These are phyloP conservation scores for Solanum aculeatissimum DNA, from an alignment of 305 asterid genomes.

Conservation along the genomic window DNA sequence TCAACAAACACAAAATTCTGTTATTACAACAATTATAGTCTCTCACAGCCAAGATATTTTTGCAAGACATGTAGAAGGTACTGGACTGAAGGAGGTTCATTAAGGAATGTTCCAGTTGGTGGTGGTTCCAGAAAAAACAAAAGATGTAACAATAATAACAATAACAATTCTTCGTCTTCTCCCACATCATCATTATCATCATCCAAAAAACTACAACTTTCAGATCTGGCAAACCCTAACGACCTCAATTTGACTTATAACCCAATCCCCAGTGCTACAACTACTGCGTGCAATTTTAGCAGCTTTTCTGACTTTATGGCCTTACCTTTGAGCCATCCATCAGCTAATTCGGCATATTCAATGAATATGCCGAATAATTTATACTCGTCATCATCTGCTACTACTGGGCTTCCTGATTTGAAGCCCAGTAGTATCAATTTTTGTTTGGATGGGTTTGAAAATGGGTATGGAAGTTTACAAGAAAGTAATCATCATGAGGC, in stretches of 20 bases:
- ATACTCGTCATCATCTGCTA: neutral
- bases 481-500: slow-evolving; percentile 3
- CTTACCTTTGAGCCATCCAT: slow-evolving; percentile 7
- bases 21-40: slow-evolving; percentile 38
- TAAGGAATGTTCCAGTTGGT: slow-evolving; percentile 38
- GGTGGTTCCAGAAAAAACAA: slow-evolving; percentile 37
- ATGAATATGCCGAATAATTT: slow-evolving; percentile 7
- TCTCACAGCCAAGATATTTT: slow-evolving; percentile 39
- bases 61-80: slow-evolving; percentile 44
- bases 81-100: slow-evolving; percentile 42
- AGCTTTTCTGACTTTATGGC: slow-evolving; percentile 10
- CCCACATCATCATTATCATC: slow-evolving; percentile 4
- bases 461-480: slow-evolving; percentile 2
- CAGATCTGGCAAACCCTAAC: slow-evolving; percentile 12
- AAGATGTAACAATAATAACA: slow-evolving; percentile 13
- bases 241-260: slow-evolving; percentile 23
- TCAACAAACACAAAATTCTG: slow-evolving; percentile 38
- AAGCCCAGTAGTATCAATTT: slow-evolving; percentile 12
- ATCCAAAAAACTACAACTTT: slow-evolving; percentile 8
- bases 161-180: neutral
- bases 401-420: slow-evolving; percentile 4
- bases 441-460: slow-evolving; percentile 23
- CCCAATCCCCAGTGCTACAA: neutral
- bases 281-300: neutral
- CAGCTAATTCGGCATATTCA: neutral